phyloP scores from a whole-genome alignment of 306 rosid genomes.

The Prunus campanulata region DNA sequence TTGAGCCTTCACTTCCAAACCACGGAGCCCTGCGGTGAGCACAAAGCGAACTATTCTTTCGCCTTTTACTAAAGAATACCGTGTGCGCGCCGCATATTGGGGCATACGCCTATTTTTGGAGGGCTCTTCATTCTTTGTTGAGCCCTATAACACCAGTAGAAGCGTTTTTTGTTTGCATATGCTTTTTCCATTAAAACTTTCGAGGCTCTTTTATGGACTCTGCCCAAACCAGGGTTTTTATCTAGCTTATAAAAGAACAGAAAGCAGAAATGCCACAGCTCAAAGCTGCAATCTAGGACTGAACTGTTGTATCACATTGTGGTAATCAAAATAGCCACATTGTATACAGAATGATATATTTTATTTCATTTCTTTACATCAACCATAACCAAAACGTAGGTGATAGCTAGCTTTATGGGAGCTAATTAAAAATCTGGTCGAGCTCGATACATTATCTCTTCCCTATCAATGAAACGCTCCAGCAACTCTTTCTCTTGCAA shows the following conservation, averaged over 20 bases:
- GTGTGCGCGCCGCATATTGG: conserved; percentile 18
- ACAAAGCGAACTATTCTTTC: conserved; percentile 62
- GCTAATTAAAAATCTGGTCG: neutral
- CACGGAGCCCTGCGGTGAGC: conserved; percentile 36
- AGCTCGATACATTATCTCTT: conserved; percentile 45
- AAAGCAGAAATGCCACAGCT: neutral
- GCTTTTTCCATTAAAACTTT: no score
- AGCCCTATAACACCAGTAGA: neutral
- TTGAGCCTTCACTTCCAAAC: accelerated
- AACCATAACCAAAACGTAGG: neutral
- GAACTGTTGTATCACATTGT: neutral
- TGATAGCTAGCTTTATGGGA: neutral
- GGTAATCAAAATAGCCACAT: neutral
- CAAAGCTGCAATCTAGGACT: neutral
- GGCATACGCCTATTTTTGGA: conserved; percentile 36
- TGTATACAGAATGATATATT: neutral
- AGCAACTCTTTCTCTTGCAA: conserved; percentile 62
- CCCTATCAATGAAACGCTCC: conserved; percentile 83
- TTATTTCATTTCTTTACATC: neutral
- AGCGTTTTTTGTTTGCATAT: neutral
- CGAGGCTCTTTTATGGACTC: no score
- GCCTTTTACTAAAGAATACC: conserved; percentile 76
- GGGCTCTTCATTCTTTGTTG: neutral
- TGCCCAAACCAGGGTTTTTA: no score
- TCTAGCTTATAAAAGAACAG: no score